A percentile compares a stretch with the other conserved stretches of the same genome.
Conservation (phyloP, 192 early-diverging fungal species). For the Lobosporangium transversale region DNA sequence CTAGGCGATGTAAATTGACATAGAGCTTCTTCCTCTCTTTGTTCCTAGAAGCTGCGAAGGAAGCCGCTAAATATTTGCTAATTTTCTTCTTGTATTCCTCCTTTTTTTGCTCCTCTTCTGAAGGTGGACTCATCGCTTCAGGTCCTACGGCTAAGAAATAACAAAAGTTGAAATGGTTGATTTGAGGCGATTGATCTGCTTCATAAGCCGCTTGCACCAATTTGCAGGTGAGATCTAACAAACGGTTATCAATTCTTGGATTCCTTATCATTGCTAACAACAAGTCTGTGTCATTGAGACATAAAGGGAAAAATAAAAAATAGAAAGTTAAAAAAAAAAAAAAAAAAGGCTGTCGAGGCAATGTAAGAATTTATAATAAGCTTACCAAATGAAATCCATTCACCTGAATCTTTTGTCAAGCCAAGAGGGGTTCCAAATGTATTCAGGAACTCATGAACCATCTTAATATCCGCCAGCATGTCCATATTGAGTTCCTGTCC, state of each 20-base stretch:
- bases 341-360: not conserved
- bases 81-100: constrained; percentile 44
- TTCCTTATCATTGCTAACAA: constrained; percentile 40
- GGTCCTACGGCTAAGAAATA: constrained; percentile 37
- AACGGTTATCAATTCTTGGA: constrained; percentile 29
- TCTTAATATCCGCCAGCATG: constrained; percentile 49
- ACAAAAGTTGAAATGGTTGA: constrained; percentile 35
- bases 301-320: not conserved
- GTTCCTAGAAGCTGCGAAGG: too few species aligned
- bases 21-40: constrained; percentile 5
- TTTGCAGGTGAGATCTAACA: constrained; percentile 40
- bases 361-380: too few species aligned
- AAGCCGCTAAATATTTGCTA: constrained; percentile 11
- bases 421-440: constrained; percentile 43
- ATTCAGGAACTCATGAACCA: constrained; percentile 51
- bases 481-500: constrained; percentile 25
- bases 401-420: constrained; percentile 41
- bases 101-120: constrained; percentile 20
- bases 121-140: constrained; percentile 27
- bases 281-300: constrained; percentile 12
- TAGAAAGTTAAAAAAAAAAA: not conserved
- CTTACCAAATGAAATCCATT: constrained; percentile 48
- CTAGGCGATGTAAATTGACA: constrained; percentile 15
- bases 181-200: constrained; percentile 14
- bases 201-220: constrained; percentile 44